Conservation (phyloP, 2,329 filamentous ascomycete species). For the Fusarium redolens region DNA sequence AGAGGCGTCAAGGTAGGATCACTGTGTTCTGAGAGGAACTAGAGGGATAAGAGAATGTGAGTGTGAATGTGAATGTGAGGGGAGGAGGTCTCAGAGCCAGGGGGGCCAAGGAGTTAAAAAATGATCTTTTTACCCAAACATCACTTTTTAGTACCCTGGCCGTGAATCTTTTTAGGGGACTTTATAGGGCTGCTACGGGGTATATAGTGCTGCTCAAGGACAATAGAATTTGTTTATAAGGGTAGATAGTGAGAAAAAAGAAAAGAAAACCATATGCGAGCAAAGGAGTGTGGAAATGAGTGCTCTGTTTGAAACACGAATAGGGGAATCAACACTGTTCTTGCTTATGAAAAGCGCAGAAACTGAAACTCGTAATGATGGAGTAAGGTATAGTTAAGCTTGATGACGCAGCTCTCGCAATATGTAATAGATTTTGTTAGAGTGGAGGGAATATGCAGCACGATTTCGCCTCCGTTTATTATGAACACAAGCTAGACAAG, state of each 20-base stretch:
- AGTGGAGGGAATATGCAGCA: not conserved
- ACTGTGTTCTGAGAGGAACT: not conserved
- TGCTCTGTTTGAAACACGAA: conserved; percentile 3
- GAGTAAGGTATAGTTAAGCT: not conserved
- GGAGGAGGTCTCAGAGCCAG: conserved; percentile 25
- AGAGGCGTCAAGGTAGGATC: conserved; percentile 23
- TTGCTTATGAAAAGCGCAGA: not conserved
- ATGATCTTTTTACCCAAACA: conserved; percentile 30
- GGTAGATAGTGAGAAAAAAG: conserved; percentile 12
- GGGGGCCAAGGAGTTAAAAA: conserved; percentile 16
- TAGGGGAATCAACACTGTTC: not conserved
- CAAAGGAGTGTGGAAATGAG: conserved; percentile 22
- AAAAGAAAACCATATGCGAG: conserved; percentile 12
- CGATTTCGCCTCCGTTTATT: not conserved
- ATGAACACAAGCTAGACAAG: not conserved
- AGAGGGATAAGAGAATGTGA: not conserved
- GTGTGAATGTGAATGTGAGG: conserved; percentile 5
- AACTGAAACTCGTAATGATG: not conserved
- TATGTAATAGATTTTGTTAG: not conserved
- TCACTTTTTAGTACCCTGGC: not conserved
- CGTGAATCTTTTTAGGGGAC: conserved; percentile 22
- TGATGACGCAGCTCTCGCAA: conserved; percentile 20
- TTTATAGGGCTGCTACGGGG: conserved; percentile 10
- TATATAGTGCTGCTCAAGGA: conserved; percentile 13
- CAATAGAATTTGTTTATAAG: conserved; percentile 16